Base-by-base conservation (phyloP, 768 basidiomycete species). In the Leccinum disarticulatum region DNA sequence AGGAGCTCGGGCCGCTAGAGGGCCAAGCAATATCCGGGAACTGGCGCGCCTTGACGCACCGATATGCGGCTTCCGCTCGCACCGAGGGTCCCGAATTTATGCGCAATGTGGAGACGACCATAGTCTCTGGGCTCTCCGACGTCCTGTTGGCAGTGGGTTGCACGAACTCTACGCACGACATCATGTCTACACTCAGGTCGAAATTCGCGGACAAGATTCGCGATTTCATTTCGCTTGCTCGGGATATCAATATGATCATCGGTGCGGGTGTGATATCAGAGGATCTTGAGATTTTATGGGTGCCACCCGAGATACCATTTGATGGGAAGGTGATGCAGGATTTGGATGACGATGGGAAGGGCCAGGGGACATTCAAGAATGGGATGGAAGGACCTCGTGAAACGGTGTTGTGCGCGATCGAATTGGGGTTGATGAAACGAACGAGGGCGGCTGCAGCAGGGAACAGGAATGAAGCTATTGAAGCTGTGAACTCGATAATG, bases 211-310 rank as follows among this genome's bases (percentile, higher is more conserved):
- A 76, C 0, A 75, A 75, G 28, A 70, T 85, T 14, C 65, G 63
- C 30, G 62, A 70, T 14, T 74, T 86, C 43, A 76, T 82, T 41
- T 73, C 74, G 49, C 69, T 76, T 19, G 80, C 83, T 10, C 73
- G 79, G 38, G 74, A 73, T 11, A 66, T 86, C 36, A 83, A 83
- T 47, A 69, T 64, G 52, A 59, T 66, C 1, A 60, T 69, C 3
- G 61, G 66, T 1, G 63, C 64, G 22, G 71, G 64, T n/a, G 57
- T 67, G 11, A 54, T 71, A 3, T 71, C 65, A 8, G 69, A 68
- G 11, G 66, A 72, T 48, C 64, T 73, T 14, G 66, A 71, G 15
- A 62, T 72, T 14, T 28, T 49, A 27, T 9, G 55, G 33, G 52
- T 60, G 4, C 52, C 56, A 46, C 65, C 68, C 7, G 64, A 52